Base-by-base conservation (phyloP, 257 asterid genomes). In the Mitragyna speciosa region DNA sequence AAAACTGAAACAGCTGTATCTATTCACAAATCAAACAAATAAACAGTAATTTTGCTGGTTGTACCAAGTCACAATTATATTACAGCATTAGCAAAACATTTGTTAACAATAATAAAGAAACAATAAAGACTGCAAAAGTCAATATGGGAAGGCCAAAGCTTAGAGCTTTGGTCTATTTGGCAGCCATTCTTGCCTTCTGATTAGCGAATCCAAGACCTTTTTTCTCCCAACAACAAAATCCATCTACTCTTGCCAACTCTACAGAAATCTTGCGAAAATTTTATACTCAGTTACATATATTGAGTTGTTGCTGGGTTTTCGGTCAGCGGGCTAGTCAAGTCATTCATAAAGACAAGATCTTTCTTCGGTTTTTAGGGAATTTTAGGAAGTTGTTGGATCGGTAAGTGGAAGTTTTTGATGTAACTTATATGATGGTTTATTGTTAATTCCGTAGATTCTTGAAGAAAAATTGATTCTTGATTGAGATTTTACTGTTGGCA, bases 351-450 rank as follows among this genome's bases (percentile, higher is more conserved):
- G 79, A 41, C 58, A 73, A 66, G 75, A 14, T 47, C 66, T 39
- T 54, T 75, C 72, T 81, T 78, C 68, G 76, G 64, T 56, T 77
- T 72, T 77, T 76, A 79, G 80, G 86, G 83, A 56, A 58, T 26
- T 49, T 84, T 81, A 59, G 71, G 84, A 58, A 76, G 79, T 86
- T 81, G 87, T 83, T 82, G 89, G 95, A 91, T 91, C 95, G 91
- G 94, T 88, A 70, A 86, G 91, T 84, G 65, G 79, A 36, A 52
- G 73, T 2, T 20, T 31, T 76, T 64, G 83, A 22, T 79, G 81
- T 45, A 80, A 80, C 86, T 87, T 82, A 51, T 83, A 79, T 69
- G 65, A 64, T 77, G 77, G 65, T 82, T 87, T 81, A 73, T 16
- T 49, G 59, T 70, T 82, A 12, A 41, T 85, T 86, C 26, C 2